Conservation (phyloP, 306 rosid species). For the apple (Malus domestica) region DNA sequence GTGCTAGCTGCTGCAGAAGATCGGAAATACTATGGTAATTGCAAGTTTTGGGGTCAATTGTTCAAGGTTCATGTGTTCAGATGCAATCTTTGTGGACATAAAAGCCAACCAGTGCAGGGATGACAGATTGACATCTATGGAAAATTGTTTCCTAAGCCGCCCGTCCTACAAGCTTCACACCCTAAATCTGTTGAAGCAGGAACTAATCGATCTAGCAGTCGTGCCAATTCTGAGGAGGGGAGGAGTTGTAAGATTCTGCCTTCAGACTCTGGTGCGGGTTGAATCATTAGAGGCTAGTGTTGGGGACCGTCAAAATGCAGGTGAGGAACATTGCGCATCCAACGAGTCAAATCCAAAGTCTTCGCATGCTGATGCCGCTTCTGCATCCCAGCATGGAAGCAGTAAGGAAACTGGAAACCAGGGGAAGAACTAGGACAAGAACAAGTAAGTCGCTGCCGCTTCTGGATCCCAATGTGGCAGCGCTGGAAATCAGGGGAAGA, state of each 20-base stretch:
- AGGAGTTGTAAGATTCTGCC: background rate
- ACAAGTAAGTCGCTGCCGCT: background rate
- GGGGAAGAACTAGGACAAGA: background rate
- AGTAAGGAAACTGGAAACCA: background rate
- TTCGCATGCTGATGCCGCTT: background rate
- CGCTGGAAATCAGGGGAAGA: background rate
- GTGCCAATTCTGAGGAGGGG: background rate
- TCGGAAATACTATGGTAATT: slow-evolving; percentile 45
- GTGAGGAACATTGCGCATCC: background rate
- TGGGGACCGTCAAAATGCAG: background rate
- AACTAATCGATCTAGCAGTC: background rate
- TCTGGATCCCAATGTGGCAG: background rate
- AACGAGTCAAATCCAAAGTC: background rate
- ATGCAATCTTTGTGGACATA: slow-evolving; percentile 37
- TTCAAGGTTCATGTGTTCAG: slow-evolving; percentile 13
- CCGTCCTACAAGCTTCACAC: background rate
- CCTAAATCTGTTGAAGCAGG: background rate
- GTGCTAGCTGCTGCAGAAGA: slow-evolving; percentile 31
- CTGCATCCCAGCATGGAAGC: background rate
- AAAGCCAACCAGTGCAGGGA: slow-evolving; percentile 2
- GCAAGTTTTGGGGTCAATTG: slow-evolving; percentile 18
- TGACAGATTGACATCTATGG: background rate
- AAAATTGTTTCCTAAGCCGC: slow-evolving; percentile 24
- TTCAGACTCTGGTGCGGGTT: background rate
- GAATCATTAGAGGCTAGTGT: background rate